Base-by-base conservation (phyloP, 208 protist genomes). In the Lotmaria passim region DNA sequence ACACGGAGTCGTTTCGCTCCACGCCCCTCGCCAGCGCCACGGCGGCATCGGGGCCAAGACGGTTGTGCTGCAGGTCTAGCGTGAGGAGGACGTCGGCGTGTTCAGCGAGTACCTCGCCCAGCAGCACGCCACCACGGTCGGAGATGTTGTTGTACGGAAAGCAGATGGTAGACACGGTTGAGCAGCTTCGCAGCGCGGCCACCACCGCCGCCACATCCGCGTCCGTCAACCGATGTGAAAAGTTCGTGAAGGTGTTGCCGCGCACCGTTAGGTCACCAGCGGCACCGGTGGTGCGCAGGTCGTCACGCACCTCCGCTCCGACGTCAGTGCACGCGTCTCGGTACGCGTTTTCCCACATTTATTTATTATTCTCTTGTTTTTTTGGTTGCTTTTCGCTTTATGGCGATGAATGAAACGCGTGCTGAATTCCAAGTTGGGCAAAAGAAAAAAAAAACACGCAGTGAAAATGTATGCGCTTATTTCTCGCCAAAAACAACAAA, bases 131-230 rank as follows among this genome's bases (percentile, higher is more conserved):
- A 0, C 87, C 90, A 10, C 33, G 47, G 10, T 75, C 74, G n/a
- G 72, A 60, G 24, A 95, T 78, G 55, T 52, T 71, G 71, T 95
- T 93, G 84, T 92, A 91, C 8, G 83, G 79, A 8, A 95, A 28
- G 48, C 79, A 59, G 14, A 95, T 24, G 21, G 78, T 75, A 7
- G 70, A 51, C 19, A 95, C 24, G 3, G 64, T 38, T 3, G 63
- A 47, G 57, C 69, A 68, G 33, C 53, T 47, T 0, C 59, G 47
- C 39, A 64, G 61, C 23, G 77, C 75, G n/a, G 71, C 79, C 15
- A 77, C 12, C 12, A 95, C 52, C 1, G 79, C 84, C 31, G 66
- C 52, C n/a, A 91, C 56, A 10, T 95, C 90, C 17, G 64, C 71
- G 55, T 95, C 90, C 0, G 41, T 67, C 15, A 95, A n/a, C 24